Evolutionary conservation across 1,284 basidiomycete genomes (phyloP).

Genomic region (Fomitopsis pinicola): DNA sequence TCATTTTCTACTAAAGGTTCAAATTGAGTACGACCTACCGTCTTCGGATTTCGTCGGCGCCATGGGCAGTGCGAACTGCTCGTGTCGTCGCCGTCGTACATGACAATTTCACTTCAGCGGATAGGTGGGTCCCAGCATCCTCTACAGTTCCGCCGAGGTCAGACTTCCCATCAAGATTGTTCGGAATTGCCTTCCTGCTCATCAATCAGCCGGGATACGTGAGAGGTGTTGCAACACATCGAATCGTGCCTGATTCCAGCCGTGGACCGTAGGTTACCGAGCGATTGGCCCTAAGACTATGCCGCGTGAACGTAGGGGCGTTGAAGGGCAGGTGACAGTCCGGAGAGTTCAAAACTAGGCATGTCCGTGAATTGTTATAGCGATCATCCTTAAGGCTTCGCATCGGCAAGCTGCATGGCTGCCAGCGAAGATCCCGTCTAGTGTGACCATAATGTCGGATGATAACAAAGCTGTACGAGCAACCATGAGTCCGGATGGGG

Average conservation of each 20-base stretch:
- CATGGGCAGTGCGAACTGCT: too few relatives aligned
- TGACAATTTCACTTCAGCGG: background rate
- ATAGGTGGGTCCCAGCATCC: background rate
- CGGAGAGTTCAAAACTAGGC: background rate
- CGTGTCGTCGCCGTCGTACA: background rate
- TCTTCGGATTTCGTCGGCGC: too few relatives aligned
- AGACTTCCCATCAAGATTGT: background rate
- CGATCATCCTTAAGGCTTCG: background rate
- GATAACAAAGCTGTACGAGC: background rate
- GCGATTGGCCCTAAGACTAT: background rate
- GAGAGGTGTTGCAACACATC: background rate
- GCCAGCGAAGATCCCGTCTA: background rate
- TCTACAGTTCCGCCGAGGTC: background rate
- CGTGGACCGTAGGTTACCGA: background rate
- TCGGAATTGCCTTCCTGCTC: background rate
- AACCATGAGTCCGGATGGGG: background rate
- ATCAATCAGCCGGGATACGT: background rate
- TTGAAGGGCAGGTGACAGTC: background rate
- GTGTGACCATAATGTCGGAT: background rate
- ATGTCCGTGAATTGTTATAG: background rate
- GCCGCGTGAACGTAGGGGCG: background rate
- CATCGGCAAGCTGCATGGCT: background rate
- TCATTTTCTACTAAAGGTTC: too few relatives aligned
- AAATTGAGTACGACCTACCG: too few relatives aligned
- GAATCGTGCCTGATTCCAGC: background rate